Evolutionary conservation across 179 eudicot species (phyloP).

Genomic region (Dionaea muscipula): DNA sequence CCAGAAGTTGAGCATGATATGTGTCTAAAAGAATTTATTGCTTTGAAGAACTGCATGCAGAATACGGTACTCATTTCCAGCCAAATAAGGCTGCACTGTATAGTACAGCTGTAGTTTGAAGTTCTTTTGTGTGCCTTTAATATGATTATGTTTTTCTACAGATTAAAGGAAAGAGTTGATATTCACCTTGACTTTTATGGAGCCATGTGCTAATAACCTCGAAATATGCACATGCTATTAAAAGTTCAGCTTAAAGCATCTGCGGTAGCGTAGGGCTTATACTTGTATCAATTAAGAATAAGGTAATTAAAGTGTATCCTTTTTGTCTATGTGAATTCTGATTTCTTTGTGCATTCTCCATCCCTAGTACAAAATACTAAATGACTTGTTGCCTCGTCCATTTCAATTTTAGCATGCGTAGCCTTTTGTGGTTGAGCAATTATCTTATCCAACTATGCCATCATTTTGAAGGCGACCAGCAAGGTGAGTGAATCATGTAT

Average conservation of each 20-base stretch:
- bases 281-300: background rate
- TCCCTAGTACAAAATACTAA: no score
- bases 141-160: constrained; percentile 18
- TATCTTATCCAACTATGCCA: background rate
- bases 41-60: constrained; percentile 77
- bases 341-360: background rate
- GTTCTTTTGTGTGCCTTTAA: background rate
- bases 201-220: background rate
- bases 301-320: constrained; percentile 7
- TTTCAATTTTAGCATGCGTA: no score
- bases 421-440: no score
- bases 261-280: no score
- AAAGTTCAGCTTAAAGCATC: no score
- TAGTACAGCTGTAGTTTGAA: constrained; percentile 1
- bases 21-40: constrained; percentile 80
- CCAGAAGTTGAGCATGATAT: constrained; percentile 86
- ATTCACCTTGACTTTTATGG: background rate
- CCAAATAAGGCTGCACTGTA: background rate
- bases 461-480: constrained; percentile 1
- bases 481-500: constrained; percentile 27
- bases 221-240: no score
- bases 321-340: background rate
- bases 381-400: no score
- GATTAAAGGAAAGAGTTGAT: constrained; percentile 54
- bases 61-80: constrained; percentile 42